Conservation (phyloP, 2,329 filamentous ascomycete species). For the Pseudocercospora ulei region DNA sequence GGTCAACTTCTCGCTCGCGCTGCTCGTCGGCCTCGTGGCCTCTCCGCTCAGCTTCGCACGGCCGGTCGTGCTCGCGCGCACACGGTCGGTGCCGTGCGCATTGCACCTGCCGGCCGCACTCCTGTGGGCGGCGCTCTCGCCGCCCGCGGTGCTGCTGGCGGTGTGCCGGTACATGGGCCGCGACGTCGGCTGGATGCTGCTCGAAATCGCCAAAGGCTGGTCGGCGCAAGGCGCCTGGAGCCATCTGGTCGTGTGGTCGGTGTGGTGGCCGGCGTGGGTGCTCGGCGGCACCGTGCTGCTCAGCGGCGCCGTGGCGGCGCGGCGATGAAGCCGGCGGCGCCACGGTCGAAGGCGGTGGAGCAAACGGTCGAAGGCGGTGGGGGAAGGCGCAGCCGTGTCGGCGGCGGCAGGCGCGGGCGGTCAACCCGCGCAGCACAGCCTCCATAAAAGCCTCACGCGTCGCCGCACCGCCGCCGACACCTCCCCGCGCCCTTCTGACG, state of each 20-base stretch:
- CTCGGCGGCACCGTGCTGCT: slow-evolving; percentile 24
- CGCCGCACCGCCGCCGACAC: background rate
- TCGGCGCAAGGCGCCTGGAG: slow-evolving; percentile 31
- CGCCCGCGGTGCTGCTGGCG: slow-evolving; percentile 22
- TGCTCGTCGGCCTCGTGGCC: slow-evolving; percentile 71
- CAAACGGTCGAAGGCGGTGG: no score
- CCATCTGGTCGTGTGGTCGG: slow-evolving; percentile 28
- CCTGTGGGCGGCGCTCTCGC: slow-evolving; percentile 20
- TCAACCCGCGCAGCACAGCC: no score
- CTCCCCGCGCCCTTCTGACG: background rate
- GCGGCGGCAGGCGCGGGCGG: no score
- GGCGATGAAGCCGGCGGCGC: background rate
- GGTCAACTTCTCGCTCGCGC: slow-evolving; percentile 84
- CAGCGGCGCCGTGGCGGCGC: slow-evolving; percentile 19
- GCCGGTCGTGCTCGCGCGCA: slow-evolving; percentile 18
- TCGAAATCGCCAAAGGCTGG: slow-evolving; percentile 32
- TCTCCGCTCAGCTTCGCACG: slow-evolving; percentile 67
- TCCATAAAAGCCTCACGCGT: slow-evolving; percentile 1
- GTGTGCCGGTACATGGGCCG: slow-evolving; percentile 20
- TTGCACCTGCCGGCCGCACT: slow-evolving; percentile 13
- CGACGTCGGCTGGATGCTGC: slow-evolving; percentile 22
- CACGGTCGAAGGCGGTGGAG: no score
- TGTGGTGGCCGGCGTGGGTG: slow-evolving; percentile 34
- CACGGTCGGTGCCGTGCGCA: slow-evolving; percentile 12
- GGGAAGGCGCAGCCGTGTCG: no score